phyloP scores from a whole-genome alignment of 2,329 filamentous ascomycete genomes.

The Samsoniella hepiali region DNA sequence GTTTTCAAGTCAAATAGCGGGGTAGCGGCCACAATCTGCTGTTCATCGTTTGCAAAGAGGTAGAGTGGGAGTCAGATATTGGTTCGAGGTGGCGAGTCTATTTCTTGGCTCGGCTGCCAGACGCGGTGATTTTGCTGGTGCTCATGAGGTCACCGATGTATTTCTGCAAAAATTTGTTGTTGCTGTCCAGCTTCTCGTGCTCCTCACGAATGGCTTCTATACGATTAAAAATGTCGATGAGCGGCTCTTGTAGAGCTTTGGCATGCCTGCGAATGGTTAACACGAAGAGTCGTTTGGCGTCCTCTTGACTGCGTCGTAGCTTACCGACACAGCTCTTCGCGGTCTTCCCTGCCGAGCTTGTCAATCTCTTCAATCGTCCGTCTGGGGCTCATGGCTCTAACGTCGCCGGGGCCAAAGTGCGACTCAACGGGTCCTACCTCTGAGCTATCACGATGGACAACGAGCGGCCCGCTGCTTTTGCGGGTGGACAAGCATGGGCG shows the following conservation, averaged over 20 bases:
- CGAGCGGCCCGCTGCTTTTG: constrained; percentile 78
- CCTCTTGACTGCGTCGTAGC: constrained; percentile 20
- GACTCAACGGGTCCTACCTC: constrained; percentile 70
- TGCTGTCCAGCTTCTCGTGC: constrained; percentile 92
- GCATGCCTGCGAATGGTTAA: constrained; percentile 63
- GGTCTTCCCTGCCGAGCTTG: constrained; percentile 77
- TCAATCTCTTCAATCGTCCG: constrained; percentile 89
- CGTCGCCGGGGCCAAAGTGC: constrained; percentile 80
- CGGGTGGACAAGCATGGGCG: constrained; percentile 69
- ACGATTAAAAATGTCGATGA: constrained; percentile 84
- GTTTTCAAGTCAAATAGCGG: no score
- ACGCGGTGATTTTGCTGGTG: constrained; percentile 67
- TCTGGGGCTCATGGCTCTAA: constrained; percentile 89
- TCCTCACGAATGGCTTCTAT: constrained; percentile 93
- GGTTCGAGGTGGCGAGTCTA: no score
- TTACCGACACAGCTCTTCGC: constrained; percentile 61
- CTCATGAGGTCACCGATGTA: constrained; percentile 97
- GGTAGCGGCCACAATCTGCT: no score
- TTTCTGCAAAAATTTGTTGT: constrained; percentile 96
- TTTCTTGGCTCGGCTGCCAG: constrained; percentile 52
- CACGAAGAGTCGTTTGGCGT: constrained; percentile 9
- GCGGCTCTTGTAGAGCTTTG: constrained; percentile 80
- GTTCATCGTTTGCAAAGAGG: no score
- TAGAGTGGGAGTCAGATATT: no score
- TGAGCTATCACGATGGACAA: constrained; percentile 73